phyloP scores from a whole-genome alignment of 2,329 filamentous ascomycete species.

The Exophiala sp. region DNA sequence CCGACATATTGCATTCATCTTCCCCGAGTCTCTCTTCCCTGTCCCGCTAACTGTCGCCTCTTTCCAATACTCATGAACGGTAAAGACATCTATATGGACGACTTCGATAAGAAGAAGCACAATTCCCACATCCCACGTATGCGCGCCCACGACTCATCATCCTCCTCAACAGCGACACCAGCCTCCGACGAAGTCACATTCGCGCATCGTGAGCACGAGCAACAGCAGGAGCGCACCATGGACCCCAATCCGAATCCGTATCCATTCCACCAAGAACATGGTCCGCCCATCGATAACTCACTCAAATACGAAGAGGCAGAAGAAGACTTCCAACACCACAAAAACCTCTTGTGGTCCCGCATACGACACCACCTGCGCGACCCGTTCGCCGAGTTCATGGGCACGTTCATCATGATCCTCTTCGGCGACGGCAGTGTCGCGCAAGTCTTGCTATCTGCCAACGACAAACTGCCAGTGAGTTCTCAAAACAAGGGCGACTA shows the following conservation, averaged over 20 bases:
- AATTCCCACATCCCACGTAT: constrained; percentile 3
- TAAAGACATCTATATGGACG: constrained; percentile 7
- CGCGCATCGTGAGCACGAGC: constrained; percentile 17
- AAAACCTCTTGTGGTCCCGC: constrained; percentile 47
- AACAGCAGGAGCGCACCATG: constrained; percentile 3
- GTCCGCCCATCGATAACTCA: constrained; percentile 29
- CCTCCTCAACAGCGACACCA: constrained; percentile 9
- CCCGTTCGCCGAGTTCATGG: constrained; percentile 59
- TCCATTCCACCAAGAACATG: constrained; percentile 26
- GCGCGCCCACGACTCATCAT: constrained; percentile 12
- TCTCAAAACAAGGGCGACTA: constrained; percentile 35
- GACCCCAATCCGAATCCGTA: constrained; percentile 10
- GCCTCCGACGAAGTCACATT: constrained; percentile 22
- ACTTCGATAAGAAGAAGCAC: constrained; percentile 10
- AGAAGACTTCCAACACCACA: constrained; percentile 32
- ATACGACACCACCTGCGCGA: constrained; percentile 51
- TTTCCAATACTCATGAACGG: too few species aligned
- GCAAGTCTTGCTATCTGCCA: constrained; percentile 54
- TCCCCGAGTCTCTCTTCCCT: too few species aligned
- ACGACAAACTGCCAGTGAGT: constrained; percentile 27
- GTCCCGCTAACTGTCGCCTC: too few species aligned
- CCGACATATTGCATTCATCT: too few species aligned
- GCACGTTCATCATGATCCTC: constrained; percentile 59
- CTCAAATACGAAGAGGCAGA: constrained; percentile 24
- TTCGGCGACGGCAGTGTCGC: constrained; percentile 63